phyloP scores from a whole-genome alignment of 352 stramenopile species.

The Pythium coloratum region DNA sequence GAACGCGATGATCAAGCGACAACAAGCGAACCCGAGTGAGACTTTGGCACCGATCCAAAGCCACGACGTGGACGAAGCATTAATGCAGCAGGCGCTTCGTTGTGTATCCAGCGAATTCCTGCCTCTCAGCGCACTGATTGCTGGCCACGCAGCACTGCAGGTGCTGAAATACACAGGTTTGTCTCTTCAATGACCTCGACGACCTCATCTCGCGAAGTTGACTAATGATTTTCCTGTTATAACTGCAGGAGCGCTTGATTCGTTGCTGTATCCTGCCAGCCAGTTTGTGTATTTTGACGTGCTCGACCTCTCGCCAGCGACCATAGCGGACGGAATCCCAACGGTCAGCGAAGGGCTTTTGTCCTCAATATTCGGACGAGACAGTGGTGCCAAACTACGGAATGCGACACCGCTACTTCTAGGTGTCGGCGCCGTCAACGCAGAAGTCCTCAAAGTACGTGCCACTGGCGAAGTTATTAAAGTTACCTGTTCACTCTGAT shows the following conservation, averaged over 20 bases:
- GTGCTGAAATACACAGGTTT: slow-evolving; percentile 26
- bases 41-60: neutral
- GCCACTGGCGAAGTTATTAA: neutral
- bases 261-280: slow-evolving; percentile 16
- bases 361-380: slow-evolving; percentile 9
- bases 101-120: slow-evolving; percentile 37
- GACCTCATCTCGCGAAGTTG: too few relatives aligned
- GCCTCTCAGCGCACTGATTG: slow-evolving; percentile 36
- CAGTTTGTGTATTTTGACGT: slow-evolving; percentile 44
- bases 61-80: slow-evolving; percentile 12
- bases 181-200: neutral
- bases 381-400: neutral
- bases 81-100: slow-evolving; percentile 24
- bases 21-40: neutral
- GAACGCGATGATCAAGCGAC: neutral
- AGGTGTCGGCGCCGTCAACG: slow-evolving; percentile 4
- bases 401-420: slow-evolving; percentile 6
- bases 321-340: neutral
- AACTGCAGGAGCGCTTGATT: slow-evolving; percentile 29
- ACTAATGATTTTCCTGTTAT: neutral
- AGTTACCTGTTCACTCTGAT: neutral
- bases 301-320: neutral
- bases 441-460: slow-evolving; percentile 17
- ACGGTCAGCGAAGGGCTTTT: neutral
- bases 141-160: slow-evolving; percentile 32